Conservation (phyloP, 345 rosid genomes). For the Corymbia maculata region DNA sequence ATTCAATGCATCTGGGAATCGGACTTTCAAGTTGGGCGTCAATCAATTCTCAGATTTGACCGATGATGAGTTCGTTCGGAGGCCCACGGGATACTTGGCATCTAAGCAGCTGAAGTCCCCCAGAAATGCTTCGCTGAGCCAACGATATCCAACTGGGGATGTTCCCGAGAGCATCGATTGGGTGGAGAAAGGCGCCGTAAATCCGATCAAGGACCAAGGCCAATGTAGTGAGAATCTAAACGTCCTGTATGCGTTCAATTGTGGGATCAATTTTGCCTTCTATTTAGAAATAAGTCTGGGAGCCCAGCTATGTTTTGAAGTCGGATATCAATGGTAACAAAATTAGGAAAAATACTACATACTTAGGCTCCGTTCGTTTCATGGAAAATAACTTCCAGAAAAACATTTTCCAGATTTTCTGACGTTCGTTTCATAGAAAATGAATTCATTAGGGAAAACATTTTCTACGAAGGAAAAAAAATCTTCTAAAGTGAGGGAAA, state of each 20-base stretch:
- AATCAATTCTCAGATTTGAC: constrained; percentile 25
- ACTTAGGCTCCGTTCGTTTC: too few species aligned
- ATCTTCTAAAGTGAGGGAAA: too few species aligned
- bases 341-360: background rate
- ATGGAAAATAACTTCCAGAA: too few species aligned
- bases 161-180: background rate
- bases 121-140: background rate
- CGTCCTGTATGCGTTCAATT: background rate
- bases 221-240: background rate
- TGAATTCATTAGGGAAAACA: too few species aligned
- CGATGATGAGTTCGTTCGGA: constrained; percentile 10
- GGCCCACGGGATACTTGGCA: background rate
- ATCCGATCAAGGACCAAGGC: background rate
- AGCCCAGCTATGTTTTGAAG: background rate
- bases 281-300: background rate
- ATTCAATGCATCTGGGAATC: constrained; percentile 2
- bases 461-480: too few species aligned
- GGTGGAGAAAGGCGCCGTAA: background rate
- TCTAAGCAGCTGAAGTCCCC: background rate
- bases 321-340: background rate
- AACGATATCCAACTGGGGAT: background rate
- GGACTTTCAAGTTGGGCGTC: constrained; percentile 15
- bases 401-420: too few species aligned
- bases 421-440: too few species aligned
- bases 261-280: background rate